Conservation (phyloP, 306 rosid genomes). For the Prunus salicina region DNA sequence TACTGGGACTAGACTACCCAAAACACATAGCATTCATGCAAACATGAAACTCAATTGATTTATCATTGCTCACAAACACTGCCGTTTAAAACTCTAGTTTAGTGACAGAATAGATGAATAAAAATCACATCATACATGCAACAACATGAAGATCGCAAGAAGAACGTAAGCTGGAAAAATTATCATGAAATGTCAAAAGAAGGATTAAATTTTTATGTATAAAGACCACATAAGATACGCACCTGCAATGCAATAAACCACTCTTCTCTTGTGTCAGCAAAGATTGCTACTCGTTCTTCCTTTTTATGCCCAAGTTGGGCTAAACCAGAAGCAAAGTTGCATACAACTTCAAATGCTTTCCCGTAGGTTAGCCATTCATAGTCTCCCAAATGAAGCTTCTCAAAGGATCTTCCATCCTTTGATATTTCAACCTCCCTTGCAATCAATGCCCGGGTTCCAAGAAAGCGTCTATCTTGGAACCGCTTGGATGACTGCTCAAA, state of each 20-base stretch:
- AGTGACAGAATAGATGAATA: background rate
- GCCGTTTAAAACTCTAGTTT: background rate
- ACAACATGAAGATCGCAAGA: background rate
- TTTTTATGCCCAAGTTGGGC: slow-evolving; percentile 56
- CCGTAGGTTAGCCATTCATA: slow-evolving; percentile 79
- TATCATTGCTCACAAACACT: background rate
- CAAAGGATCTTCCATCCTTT: slow-evolving; percentile 67
- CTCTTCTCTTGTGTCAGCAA: slow-evolving; percentile 84
- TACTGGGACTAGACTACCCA: too few relatives aligned
- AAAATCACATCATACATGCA: slow-evolving; percentile 1
- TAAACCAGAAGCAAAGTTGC: slow-evolving; percentile 75
- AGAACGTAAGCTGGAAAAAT: background rate
- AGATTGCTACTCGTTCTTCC: slow-evolving; percentile 83
- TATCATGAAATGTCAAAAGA: slow-evolving; percentile 1
- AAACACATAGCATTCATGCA: background rate
- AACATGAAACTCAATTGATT: background rate
- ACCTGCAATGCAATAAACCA: slow-evolving; percentile 99
- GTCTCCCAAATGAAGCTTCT: slow-evolving; percentile 85
- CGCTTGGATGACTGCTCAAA: slow-evolving; percentile 64
- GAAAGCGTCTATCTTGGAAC: slow-evolving; percentile 46
- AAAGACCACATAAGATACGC: slow-evolving; percentile 13
- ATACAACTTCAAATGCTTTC: slow-evolving; percentile 58
- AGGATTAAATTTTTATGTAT: background rate
- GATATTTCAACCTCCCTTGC: slow-evolving; percentile 51
- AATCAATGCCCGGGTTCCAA: slow-evolving; percentile 75